Evolutionary conservation across 2,329 filamentous ascomycete genomes (phyloP), one percentile per base, ranked within the genome.

Genomic region (Botrytis fabae): DNA sequence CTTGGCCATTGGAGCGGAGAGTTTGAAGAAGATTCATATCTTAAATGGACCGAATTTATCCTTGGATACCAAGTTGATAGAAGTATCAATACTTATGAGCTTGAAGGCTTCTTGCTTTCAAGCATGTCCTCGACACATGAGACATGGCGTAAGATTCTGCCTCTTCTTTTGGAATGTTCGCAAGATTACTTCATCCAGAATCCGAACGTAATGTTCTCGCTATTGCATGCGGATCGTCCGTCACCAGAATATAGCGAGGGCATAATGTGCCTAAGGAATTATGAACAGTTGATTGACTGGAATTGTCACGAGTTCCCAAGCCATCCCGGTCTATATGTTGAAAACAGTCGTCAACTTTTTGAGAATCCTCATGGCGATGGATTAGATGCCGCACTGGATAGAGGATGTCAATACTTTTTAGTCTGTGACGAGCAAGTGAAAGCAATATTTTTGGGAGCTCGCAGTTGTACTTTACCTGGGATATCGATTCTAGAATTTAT

Each of bases 181-280:
- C 48, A n/a, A 2, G 48, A 51, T 6, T n/a, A 14, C 10, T 7
- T 14, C 0, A 1, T 51, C 12, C 48, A 51, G 10, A 2, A 51
- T 14, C 10, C 25, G 4, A 10, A 51, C 10, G 14, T n/a, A 0
- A 0, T 0, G 25, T n/a, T 51, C n/a, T 51, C 10, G 48, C 10
- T 51, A 1, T 51, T 2, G 25, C 22, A 6, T n/a, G 14, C 0
- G 0, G 48, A 51, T 51, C 22, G 4, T 14, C 25, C 25, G 25
- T 14, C 48, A 25, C 48, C 25, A 51, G 4, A n/a, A n/a, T 0
- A 6, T 0, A 51, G 25, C 4, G 0, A 14, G 48, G 0, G 0
- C 12, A 51, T 51, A n/a, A 51, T n/a, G 48, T 1, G 0, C 2
- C 25, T n/a, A 25, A 51, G 5, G 4, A n/a, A 51, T 16, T n/a